Evolutionary conservation across 352 stramenopile genomes (phyloP).

Genomic region (Phytopythium aichiense): DNA sequence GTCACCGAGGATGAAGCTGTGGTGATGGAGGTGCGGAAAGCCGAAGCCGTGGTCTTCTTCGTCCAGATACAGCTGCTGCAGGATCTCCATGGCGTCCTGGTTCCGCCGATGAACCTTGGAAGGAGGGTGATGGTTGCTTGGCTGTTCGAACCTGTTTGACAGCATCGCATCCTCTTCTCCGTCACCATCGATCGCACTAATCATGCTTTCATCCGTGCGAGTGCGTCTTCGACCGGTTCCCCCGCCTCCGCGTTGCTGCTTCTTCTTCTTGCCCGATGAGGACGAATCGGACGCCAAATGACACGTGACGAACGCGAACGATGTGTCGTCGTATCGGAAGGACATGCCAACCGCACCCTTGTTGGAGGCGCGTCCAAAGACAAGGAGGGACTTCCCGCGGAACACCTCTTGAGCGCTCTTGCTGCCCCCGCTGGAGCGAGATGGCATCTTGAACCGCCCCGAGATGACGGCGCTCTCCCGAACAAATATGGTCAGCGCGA

Average conservation of each 20-base stretch:
- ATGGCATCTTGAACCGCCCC: slow-evolving; percentile 66
- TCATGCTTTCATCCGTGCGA: slow-evolving; percentile 6
- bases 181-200: neutral
- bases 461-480: slow-evolving; percentile 51
- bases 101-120: slow-evolving; percentile 81
- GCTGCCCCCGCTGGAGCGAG: slow-evolving; percentile 34
- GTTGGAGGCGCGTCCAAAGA: slow-evolving; percentile 81
- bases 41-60: slow-evolving; percentile 85
- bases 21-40: slow-evolving; percentile 74
- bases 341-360: slow-evolving; percentile 88
- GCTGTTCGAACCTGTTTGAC: neutral
- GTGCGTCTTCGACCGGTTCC: neutral
- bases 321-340: slow-evolving; percentile 86
- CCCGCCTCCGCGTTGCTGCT: neutral
- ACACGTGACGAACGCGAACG: slow-evolving; percentile 85
- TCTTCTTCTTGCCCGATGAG: slow-evolving; percentile 40
- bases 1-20: slow-evolving; percentile 89
- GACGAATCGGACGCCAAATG: slow-evolving; percentile 86
- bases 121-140: slow-evolving; percentile 22
- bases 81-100: slow-evolving; percentile 74
- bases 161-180: neutral
- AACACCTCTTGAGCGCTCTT: slow-evolving; percentile 72
- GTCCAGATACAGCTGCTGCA: slow-evolving; percentile 78
- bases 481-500: slow-evolving; percentile 84
- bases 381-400: slow-evolving; percentile 68